A percentile compares a stretch with the other conserved stretches of the same genome.
Evolutionary conservation across 2,329 filamentous ascomycete species (phyloP).

Genomic region (Ceratocystis alfenasii): DNA sequence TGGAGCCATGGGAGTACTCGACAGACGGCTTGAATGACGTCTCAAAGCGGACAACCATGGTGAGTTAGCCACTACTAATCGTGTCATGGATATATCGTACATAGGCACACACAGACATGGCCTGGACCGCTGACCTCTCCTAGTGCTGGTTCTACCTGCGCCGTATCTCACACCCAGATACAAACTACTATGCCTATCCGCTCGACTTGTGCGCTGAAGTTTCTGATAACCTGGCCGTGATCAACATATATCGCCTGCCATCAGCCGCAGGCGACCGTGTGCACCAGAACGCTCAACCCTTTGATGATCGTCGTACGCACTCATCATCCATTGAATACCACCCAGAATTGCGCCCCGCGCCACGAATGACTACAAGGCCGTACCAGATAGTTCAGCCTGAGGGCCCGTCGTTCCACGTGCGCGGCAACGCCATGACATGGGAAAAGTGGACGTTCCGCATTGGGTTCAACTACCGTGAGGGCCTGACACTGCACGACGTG

Average conservation of each 20-base stretch:
- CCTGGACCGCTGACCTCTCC: background rate
- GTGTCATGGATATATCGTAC: no score
- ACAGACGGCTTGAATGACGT: conserved; percentile 43
- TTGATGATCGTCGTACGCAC: conserved; percentile 10
- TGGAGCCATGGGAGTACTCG: conserved; percentile 46
- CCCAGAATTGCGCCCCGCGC: conserved; percentile 26
- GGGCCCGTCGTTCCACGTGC: conserved; percentile 34
- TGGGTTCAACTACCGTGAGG: conserved; percentile 58
- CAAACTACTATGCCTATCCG: conserved; percentile 48
- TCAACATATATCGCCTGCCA: conserved; percentile 39
- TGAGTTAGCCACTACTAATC: conserved; percentile 24
- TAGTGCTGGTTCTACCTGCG: conserved; percentile 32
- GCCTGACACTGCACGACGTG: conserved; percentile 56
- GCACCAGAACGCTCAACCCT: conserved; percentile 33
- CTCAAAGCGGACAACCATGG: conserved; percentile 38
- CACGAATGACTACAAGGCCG: conserved; percentile 29
- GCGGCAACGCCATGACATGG: conserved; percentile 38
- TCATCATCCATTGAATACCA: conserved; percentile 27
- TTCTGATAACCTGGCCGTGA: conserved; percentile 38
- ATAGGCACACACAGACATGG: no score
- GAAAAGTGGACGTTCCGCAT: conserved; percentile 59
- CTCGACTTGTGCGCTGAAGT: conserved; percentile 42
- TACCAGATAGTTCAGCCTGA: conserved; percentile 32
- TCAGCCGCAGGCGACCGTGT: conserved; percentile 32
- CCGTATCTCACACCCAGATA: conserved; percentile 33